phyloP scores from a whole-genome alignment of 2,329 filamentous ascomycete genomes.

The Diaporthe aspalathi region DNA sequence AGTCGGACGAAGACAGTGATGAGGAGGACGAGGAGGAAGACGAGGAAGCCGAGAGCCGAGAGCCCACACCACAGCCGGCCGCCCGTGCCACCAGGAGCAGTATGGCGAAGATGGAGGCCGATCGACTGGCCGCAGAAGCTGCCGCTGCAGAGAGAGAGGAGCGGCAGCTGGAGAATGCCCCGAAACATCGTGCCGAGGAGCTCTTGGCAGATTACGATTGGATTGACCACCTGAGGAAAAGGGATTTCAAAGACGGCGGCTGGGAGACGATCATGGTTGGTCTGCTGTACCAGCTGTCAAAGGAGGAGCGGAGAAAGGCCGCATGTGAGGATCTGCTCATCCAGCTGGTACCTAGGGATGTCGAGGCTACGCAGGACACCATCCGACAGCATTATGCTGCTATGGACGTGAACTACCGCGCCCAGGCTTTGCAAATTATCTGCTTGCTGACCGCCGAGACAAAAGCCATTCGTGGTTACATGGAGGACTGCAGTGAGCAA shows the following conservation, averaged over 20 bases:
- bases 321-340: slow-evolving; percentile 82
- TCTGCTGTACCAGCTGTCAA: slow-evolving; percentile 85
- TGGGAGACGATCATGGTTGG: slow-evolving; percentile 94
- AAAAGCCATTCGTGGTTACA: slow-evolving; percentile 85
- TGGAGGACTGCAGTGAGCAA: slow-evolving; percentile 91
- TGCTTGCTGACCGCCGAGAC: slow-evolving; percentile 89
- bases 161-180: slow-evolving; percentile 58
- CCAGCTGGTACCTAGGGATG: slow-evolving; percentile 81
- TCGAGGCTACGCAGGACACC: slow-evolving; percentile 80
- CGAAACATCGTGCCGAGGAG: slow-evolving; percentile 78
- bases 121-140: slow-evolving; percentile 71
- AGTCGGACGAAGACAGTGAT: slow-evolving; percentile 76
- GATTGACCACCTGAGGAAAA: slow-evolving; percentile 84
- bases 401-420: slow-evolving; percentile 85
- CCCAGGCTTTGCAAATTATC: slow-evolving; percentile 84
- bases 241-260: slow-evolving; percentile 87
- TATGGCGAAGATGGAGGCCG: slow-evolving; percentile 82
- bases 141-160: slow-evolving; percentile 64
- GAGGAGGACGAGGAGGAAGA: slow-evolving; percentile 70
- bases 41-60: slow-evolving; percentile 67
- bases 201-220: slow-evolving; percentile 81
- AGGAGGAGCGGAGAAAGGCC: slow-evolving; percentile 75
- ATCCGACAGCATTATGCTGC: slow-evolving; percentile 77
- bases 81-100: slow-evolving; percentile 86
- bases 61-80: slow-evolving; percentile 75